Conservation (phyloP, 192 early-diverging fungal genomes). For the Thoreauomyces humboldtii region DNA sequence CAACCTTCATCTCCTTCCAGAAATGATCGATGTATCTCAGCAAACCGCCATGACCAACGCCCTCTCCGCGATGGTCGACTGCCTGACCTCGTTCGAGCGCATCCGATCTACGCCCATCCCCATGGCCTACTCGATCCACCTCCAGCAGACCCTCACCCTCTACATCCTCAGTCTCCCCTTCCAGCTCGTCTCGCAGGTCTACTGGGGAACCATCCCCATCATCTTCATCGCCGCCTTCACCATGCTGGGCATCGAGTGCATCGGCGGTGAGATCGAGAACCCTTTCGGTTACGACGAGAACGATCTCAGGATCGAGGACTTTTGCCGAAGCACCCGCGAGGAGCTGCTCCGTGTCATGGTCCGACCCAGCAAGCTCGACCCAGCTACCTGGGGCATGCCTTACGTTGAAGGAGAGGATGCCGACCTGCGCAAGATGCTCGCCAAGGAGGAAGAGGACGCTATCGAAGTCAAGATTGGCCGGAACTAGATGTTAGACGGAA, state of each 20-base stretch:
- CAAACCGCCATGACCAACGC: constrained; percentile 29
- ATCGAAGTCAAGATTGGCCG: too few relatives aligned
- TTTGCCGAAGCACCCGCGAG: constrained; percentile 33
- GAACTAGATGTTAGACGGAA: too few relatives aligned
- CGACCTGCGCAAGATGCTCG: background rate
- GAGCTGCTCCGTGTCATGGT: constrained; percentile 35
- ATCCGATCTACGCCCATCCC: constrained; percentile 86
- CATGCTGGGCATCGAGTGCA: constrained; percentile 82
- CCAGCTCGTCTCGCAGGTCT: constrained; percentile 58
- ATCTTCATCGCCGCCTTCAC: constrained; percentile 54
- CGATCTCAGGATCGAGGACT: constrained; percentile 51
- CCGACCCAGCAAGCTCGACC: constrained; percentile 20
- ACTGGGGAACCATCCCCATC: constrained; percentile 65
- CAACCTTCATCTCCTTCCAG: constrained; percentile 2
- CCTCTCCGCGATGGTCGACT: constrained; percentile 32
- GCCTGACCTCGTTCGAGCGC: constrained; percentile 68
- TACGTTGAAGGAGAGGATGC: constrained; percentile 8
- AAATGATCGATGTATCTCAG: constrained; percentile 32
- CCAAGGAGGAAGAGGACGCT: too few relatives aligned
- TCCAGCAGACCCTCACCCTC: constrained; percentile 76
- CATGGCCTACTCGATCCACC: constrained; percentile 81
- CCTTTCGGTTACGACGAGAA: constrained; percentile 65
- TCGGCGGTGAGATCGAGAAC: constrained; percentile 90
- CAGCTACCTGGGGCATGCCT: constrained; percentile 19
- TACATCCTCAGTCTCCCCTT: constrained; percentile 81